Conservation (phyloP, 768 basidiomycete genomes). For the Tephrocybe sp. region DNA sequence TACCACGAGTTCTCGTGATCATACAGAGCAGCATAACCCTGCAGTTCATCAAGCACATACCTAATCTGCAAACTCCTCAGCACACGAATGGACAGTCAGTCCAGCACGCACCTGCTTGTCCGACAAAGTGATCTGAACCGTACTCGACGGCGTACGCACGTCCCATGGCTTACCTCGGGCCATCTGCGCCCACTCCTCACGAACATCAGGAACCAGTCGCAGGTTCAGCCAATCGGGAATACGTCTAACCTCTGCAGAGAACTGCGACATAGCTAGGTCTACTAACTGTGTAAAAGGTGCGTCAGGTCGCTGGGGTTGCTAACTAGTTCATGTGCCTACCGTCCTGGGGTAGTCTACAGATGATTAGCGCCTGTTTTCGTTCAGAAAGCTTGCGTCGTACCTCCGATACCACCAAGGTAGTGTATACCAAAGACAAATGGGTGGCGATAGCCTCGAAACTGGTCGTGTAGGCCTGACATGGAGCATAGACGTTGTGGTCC, state of each 20-base stretch:
- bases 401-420: conserved; percentile 47
- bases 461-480: conserved; percentile 18
- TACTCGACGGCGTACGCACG: conserved; percentile 35
- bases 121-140: conserved; percentile 33
- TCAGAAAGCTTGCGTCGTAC: conserved; percentile 18
- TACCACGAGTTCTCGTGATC: conserved; percentile 40
- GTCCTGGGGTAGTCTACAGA: conserved; percentile 47
- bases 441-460: conserved; percentile 44
- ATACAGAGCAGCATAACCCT: conserved; percentile 41
- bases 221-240: conserved; percentile 41
- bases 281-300: conserved; percentile 31
- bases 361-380: neutral
- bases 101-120: conserved; percentile 34
- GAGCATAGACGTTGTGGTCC: neutral
- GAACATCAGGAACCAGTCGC: conserved; percentile 23
- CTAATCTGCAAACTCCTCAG: conserved; percentile 30
- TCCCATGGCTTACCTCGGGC: conserved; percentile 28
- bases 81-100: neutral
- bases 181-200: conserved; percentile 31
- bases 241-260: conserved; percentile 43
- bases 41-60: conserved; percentile 51
- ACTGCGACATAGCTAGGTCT: conserved; percentile 50
- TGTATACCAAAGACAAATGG: conserved; percentile 47
- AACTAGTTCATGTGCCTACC: conserved; percentile 26
- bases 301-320: conserved; percentile 1